Evolutionary conservation across 139 green algal species (phyloP).

Genomic region (Micractinium sp.): DNA sequence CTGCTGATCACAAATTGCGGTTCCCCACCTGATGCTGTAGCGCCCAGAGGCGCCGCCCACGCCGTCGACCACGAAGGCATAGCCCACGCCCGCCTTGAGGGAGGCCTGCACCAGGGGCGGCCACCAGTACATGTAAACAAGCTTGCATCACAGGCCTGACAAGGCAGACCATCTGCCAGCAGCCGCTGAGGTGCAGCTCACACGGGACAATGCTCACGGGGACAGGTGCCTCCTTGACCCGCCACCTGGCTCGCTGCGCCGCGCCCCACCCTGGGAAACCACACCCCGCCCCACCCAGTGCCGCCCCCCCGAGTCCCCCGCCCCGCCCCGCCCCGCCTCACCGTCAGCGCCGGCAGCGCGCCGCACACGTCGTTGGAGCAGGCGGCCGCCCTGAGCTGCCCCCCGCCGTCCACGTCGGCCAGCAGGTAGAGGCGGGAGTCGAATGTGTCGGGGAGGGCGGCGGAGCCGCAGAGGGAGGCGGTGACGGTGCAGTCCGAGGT

Average conservation of each 20-base stretch:
- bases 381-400: background rate
- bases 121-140: background rate
- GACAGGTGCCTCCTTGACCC: no score
- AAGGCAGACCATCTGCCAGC: no score
- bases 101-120: background rate
- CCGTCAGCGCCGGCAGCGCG: slow-evolving; percentile 33
- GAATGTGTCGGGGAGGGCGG: slow-evolving; percentile 27
- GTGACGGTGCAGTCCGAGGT: slow-evolving; percentile 18
- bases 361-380: slow-evolving; percentile 57
- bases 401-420: slow-evolving; percentile 8
- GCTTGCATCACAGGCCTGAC: background rate
- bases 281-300: background rate
- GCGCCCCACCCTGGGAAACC: background rate
- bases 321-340: background rate
- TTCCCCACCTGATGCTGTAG: slow-evolving; percentile 35
- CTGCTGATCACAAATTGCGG: no score
- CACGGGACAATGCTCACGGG: no score
- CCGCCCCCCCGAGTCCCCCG: background rate
- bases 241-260: background rate
- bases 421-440: slow-evolving; percentile 56
- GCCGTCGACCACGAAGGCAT: slow-evolving; percentile 56
- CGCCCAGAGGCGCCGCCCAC: slow-evolving; percentile 41
- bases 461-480: slow-evolving; percentile 43
- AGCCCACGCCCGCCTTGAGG: slow-evolving; percentile 43
- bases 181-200: background rate